Conservation (phyloP, 2,329 filamentous ascomycete species). For the Epichloe scottii region DNA sequence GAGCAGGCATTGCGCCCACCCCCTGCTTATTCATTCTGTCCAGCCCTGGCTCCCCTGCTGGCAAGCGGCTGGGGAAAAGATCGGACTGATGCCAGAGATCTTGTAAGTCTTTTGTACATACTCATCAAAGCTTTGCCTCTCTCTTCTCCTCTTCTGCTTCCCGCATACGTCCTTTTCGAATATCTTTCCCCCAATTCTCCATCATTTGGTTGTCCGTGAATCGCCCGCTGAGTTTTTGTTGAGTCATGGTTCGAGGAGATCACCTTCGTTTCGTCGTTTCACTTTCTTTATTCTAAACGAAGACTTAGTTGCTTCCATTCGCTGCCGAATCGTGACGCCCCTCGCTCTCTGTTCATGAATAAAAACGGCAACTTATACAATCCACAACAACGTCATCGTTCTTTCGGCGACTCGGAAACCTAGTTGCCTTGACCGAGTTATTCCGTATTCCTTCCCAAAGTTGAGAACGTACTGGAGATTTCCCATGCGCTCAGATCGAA, state of each 20-base stretch:
- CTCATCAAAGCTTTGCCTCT: background rate
- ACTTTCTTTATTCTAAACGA: background rate
- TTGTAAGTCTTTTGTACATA: constrained; percentile 3
- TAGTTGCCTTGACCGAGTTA: too few relatives aligned
- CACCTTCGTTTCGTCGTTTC: background rate
- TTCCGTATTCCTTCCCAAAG: too few relatives aligned
- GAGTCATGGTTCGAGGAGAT: background rate
- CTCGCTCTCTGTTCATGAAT: background rate
- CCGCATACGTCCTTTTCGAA: background rate
- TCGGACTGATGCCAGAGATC: constrained; percentile 9
- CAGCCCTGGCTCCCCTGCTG: background rate
- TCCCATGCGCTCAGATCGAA: background rate
- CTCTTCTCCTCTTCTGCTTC: background rate
- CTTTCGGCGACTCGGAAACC: too few relatives aligned
- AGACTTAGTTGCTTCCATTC: background rate
- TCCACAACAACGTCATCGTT: background rate
- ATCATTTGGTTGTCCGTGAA: background rate
- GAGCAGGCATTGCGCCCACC: background rate
- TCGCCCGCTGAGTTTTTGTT: background rate
- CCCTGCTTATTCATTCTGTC: background rate
- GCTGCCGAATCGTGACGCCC: background rate
- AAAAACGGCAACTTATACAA: background rate
- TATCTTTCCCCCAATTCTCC: background rate
- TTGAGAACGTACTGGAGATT: too few relatives aligned
- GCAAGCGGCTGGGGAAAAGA: constrained; percentile 7